Conservation (phyloP, 495 filamentous ascomycete genomes). For the Penicillium subrubescens region DNA sequence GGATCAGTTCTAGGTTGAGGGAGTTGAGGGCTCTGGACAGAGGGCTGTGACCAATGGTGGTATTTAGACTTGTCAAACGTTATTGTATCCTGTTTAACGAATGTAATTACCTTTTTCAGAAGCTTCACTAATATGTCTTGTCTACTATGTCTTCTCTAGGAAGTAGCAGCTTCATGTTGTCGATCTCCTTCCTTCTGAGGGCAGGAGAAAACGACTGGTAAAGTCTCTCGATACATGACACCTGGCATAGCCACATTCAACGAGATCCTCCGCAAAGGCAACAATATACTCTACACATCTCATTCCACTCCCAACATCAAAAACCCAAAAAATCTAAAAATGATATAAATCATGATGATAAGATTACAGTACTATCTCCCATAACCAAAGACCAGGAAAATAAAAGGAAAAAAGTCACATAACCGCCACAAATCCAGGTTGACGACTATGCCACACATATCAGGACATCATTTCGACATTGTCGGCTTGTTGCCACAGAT, state of each 20-base stretch:
- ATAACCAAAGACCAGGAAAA: conserved; percentile 10
- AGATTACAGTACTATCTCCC: conserved; percentile 3
- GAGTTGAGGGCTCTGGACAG: background rate
- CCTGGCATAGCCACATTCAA: background rate
- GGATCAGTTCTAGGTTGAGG: conserved; percentile 21
- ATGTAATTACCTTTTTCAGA: background rate
- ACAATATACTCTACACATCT: background rate
- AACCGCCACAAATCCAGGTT: conserved; percentile 19
- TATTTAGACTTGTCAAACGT: background rate
- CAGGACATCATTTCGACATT: conserved; percentile 47
- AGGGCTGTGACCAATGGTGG: background rate
- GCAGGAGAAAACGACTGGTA: background rate
- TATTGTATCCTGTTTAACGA: background rate
- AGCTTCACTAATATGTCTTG: background rate
- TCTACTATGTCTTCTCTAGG: background rate
- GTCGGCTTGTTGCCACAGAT: conserved; percentile 46
- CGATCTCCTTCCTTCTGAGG: background rate
- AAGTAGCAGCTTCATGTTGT: conserved; percentile 23
- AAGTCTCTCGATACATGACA: background rate
- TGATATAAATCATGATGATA: background rate
- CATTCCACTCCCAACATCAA: background rate
- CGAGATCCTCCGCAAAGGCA: background rate
- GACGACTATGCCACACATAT: conserved; percentile 31
- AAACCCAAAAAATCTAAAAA: background rate
- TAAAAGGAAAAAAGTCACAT: conserved; percentile 10